Evolutionary conservation across 805 yeast species (phyloP).

Genomic region (Dipodascopsis tothii): DNA sequence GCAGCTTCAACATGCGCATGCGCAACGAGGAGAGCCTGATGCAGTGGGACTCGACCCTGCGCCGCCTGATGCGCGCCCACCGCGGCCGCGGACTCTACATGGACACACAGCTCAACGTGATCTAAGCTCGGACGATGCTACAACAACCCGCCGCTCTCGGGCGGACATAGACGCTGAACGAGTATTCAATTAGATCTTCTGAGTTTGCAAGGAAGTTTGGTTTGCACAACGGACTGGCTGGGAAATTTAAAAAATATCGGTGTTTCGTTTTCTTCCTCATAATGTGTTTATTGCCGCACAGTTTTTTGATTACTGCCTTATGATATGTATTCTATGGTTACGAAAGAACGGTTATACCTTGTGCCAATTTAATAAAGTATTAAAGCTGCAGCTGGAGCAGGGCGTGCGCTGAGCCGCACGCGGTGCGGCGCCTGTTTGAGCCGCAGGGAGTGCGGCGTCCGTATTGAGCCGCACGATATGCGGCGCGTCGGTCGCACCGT

Average conservation of each 20-base stretch:
- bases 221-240: conserved; percentile 1
- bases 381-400: too few relatives aligned
- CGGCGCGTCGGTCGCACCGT: too few relatives aligned
- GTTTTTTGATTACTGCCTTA: too few relatives aligned
- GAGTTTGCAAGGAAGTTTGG: not conserved
- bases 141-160: too few relatives aligned
- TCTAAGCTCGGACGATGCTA: not conserved
- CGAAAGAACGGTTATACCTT: too few relatives aligned
- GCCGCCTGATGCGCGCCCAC: conserved; percentile 22
- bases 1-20: conserved; percentile 70
- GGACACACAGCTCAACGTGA: not conserved
- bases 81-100: not conserved
- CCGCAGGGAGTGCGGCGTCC: too few relatives aligned
- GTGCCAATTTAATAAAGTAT: too few relatives aligned
- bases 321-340: not conserved
- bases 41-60: conserved; percentile 58
- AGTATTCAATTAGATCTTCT: conserved; percentile 1
- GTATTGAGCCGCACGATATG: too few relatives aligned
- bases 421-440: too few relatives aligned
- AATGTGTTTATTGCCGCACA: not conserved
- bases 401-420: too few relatives aligned
- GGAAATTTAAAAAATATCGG: not conserved
- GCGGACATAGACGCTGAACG: not conserved
- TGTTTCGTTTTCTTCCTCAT: too few relatives aligned
- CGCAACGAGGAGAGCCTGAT: conserved; percentile 73